Base-by-base conservation (phyloP, 345 rosid genomes). In the Rhodamnia argentea region DNA sequence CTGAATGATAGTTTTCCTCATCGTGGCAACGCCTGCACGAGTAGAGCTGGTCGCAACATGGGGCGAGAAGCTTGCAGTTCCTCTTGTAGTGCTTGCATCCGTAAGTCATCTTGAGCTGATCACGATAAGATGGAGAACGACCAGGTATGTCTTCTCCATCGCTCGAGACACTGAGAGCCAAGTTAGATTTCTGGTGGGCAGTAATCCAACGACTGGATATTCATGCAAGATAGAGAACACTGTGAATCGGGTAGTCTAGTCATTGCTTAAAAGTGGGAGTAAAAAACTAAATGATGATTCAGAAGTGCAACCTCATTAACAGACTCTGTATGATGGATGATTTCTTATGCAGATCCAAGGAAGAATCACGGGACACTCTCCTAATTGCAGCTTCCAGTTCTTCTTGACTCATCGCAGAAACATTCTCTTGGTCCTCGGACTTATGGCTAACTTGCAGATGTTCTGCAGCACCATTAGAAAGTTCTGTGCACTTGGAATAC, bases 1-100 rank as follows among this genome's bases (percentile, higher is more conserved):
- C 56, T 64, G 85, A 84, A 89, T 96, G 99, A 90, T 94, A 98
- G 85, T 90, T 89, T 62, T 87, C 90, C 89, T 96, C 99, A 88
- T 96, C 95, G 78, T 96, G 99, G 91, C 99, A 96, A 58, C 92
- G 93, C 88, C 94, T 91, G 90, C 98, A 96, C 5, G 96, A 85
- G 86, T 89, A 92, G 81, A 96, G 92, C 87, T 89, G 87, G 88
- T 90, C 91, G 92, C 98, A 95, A 90, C 99, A 96, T 52, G 92
- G 78, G 54, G 93, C 88, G 83, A 93, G 84, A 62, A 95, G 97
- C 90, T 96, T 95, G 88, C 96, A 94, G 83, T 85, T 93, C 90
- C 96, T 95, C 86, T 91, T 94, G 89, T 95, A 96, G 88, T 95
- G 99, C 87, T 92, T 92, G 92, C 98, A 96, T 82, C 99, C 98